These are phyloP conservation scores for Platanus orientalis DNA, from an alignment of 164 flowering plant genomes.

Conservation along the genomic window DNA sequence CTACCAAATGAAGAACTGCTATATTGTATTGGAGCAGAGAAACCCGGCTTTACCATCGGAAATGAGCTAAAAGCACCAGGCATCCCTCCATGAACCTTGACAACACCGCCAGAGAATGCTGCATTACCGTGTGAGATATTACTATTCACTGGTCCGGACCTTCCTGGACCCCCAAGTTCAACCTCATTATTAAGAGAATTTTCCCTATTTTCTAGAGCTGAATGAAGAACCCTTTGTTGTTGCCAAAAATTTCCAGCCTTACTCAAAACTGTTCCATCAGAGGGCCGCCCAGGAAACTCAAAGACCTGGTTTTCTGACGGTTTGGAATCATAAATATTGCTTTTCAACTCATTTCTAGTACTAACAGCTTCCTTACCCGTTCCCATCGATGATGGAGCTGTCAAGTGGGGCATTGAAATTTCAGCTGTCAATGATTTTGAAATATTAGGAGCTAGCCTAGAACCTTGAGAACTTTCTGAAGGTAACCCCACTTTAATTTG, in stretches of 20 bases:
- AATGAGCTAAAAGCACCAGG: constrained; percentile 37
- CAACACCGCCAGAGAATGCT: constrained; percentile 33
- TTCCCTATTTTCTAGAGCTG: constrained; percentile 4
- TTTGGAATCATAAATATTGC: constrained; percentile 4
- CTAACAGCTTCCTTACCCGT: constrained; percentile 18
- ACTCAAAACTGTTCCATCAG: constrained; percentile 7
- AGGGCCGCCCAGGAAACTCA: constrained; percentile 11
- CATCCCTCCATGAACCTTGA: constrained; percentile 41
- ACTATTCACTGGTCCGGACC: constrained; percentile 11
- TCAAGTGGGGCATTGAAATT: constrained; percentile 20
- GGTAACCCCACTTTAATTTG: constrained; percentile 34
- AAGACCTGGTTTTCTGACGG: constrained; percentile 3
- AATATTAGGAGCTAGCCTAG: constrained; percentile 29
- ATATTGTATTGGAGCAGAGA: constrained; percentile 28
- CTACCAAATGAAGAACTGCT: constrained; percentile 32
- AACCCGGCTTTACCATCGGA: constrained; percentile 37
- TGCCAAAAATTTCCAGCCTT: constrained; percentile 14
- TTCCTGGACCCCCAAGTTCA: constrained; percentile 14
- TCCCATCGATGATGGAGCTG: constrained; percentile 18
- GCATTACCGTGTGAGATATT: constrained; percentile 9
- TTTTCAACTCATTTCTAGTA: constrained; percentile 2
- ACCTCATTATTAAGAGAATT: constrained; percentile 2
- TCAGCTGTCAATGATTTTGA: constrained; percentile 22
- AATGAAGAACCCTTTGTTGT: constrained; percentile 8
- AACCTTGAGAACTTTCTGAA: constrained; percentile 34